Evolutionary conservation across 768 basidiomycete species (phyloP).

Genomic region (Boletus huronensis): DNA sequence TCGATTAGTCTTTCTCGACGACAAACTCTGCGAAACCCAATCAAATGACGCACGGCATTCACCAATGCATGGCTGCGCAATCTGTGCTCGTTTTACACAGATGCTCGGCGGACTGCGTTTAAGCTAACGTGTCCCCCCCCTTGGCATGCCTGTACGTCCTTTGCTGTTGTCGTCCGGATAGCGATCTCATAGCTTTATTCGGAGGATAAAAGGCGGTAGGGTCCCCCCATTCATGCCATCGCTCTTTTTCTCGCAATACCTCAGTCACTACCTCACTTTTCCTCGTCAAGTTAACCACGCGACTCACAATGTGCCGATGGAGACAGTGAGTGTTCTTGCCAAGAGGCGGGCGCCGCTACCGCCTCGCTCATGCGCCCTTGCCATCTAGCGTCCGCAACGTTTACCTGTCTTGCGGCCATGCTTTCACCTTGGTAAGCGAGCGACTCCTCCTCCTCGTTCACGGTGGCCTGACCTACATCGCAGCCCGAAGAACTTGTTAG

Average conservation of each 20-base stretch:
- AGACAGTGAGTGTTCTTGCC: slow-evolving; percentile 44
- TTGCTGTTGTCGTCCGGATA: slow-evolving; percentile 12
- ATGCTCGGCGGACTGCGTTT: slow-evolving; percentile 20
- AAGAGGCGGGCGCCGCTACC: neutral
- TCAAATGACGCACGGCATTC: slow-evolving; percentile 34
- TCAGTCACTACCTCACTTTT: slow-evolving; percentile 3
- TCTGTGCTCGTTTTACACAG: slow-evolving; percentile 28
- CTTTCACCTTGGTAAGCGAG: slow-evolving; percentile 39
- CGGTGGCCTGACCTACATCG: slow-evolving; percentile 3
- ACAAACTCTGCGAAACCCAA: slow-evolving; percentile 34
- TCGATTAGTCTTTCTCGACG: slow-evolving; percentile 37
- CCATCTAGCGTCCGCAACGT: slow-evolving; percentile 42
- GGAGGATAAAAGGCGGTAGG: slow-evolving; percentile 27
- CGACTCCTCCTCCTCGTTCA: neutral
- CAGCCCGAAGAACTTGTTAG: slow-evolving; percentile 40
- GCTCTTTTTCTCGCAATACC: neutral
- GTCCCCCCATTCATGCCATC: slow-evolving; percentile 11
- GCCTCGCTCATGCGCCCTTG: neutral
- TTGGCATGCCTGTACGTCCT: slow-evolving; percentile 21
- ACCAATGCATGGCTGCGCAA: slow-evolving; percentile 21
- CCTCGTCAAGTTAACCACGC: neutral
- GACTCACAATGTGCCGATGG: slow-evolving; percentile 46
- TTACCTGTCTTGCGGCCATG: slow-evolving; percentile 49
- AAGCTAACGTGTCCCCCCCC: slow-evolving; percentile 21
- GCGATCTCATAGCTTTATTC: slow-evolving; percentile 27